Evolutionary conservation across 257 asterid species (phyloP), one percentile per base, ranked within the genome.

Genomic region (Nicotiana otophora): DNA sequence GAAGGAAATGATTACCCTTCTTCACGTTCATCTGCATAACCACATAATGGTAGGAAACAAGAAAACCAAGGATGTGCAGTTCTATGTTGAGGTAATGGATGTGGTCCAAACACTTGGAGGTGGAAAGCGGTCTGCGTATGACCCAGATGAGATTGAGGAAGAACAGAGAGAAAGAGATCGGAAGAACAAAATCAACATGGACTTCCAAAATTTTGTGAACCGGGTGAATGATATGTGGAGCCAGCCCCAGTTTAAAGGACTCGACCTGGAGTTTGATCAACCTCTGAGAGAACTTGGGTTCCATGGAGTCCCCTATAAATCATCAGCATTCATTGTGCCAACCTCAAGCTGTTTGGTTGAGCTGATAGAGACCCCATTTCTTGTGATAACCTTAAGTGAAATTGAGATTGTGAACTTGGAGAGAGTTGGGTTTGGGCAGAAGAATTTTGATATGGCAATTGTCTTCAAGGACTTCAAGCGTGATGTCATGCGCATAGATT

Each of bases 31-130:
- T 82, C 83, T 85, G 55, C 87, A 82, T 48, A 85, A 85, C 70
- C 87, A 85, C 83, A 85, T 85, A 82, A 85, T 85, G 87, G 87
- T 85, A 20, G 87, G 87, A 68, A 85, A 85, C 64, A 87, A 84
- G 86, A 87, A 87, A 81, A 84, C 87, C 61, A 87, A 87, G 67
- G 89, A 87, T 28, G 89, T 82, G 46, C 89, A 87, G 57, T 87
- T 87, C 80, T 84, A 84, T 74, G 87, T 87, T 74, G 87, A 85
- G 57, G 87, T 85, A 42, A 82, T 85, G 85, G 87, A 85, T 61
- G 83, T 82, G 58, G 85, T 82, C 14, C 85, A 85, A 74, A 85
- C 85, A 20, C 80, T 82, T 68, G 85, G 85, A 12, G 87, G 85
- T 61, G 81, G 87, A 11, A 85, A 82, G 75, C 76, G 87, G 46